phyloP scores from a whole-genome alignment of 108 stramenopile genomes.

The Cyclotella sp. region DNA sequence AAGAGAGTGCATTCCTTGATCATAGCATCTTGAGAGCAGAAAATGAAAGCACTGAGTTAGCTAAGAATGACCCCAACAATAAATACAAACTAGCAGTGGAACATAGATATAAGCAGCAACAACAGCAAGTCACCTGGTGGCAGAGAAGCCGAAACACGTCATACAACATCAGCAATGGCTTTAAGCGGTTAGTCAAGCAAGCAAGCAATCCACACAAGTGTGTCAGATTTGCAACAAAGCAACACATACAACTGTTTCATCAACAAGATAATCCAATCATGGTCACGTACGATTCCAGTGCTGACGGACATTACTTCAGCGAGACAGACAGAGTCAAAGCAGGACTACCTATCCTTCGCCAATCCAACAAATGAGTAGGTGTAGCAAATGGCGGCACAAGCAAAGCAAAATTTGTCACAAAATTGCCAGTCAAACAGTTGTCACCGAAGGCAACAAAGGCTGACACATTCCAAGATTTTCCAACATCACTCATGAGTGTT shows the following conservation, averaged over 20 bases:
- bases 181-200: background rate
- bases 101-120: background rate
- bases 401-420: background rate
- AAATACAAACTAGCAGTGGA: background rate
- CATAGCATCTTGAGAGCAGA: slow-evolving; percentile 4
- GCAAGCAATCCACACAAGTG: background rate
- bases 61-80: slow-evolving; percentile 3
- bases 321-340: background rate
- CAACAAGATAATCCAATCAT: background rate
- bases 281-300: slow-evolving; percentile 6
- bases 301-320: too few relatives aligned
- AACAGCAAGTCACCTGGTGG: background rate
- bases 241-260: background rate
- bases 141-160: background rate
- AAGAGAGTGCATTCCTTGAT: slow-evolving; percentile 5
- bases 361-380: slow-evolving; percentile 11
- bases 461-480: slow-evolving; percentile 12
- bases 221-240: background rate
- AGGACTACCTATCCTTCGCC: background rate
- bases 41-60: slow-evolving; percentile 12
- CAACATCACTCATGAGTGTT: slow-evolving; percentile 3
- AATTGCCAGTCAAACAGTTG: slow-evolving; percentile 2
- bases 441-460: background rate
- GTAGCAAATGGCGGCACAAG: slow-evolving; percentile 12
- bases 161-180: slow-evolving; percentile 1